Evolutionary conservation across 1,284 basidiomycete species (phyloP), one percentile per base, ranked within the genome.

Genomic region (Blastosporella zonata): DNA sequence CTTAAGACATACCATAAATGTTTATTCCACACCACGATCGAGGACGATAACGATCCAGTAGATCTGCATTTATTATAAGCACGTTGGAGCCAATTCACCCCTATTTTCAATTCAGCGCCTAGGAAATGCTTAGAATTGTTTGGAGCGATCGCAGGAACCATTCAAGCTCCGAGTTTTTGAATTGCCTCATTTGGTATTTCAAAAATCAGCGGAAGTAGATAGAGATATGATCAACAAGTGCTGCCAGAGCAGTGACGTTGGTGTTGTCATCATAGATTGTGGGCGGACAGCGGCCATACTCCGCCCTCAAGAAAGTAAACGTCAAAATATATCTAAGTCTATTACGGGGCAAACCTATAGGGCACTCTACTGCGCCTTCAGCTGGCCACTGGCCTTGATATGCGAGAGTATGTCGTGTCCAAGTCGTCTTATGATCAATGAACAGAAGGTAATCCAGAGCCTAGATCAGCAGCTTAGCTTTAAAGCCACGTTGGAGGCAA

Each of bases 361-460:
- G 6, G 17, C 31, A 29, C 43, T 57, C 43, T 50, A 59, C 45
- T 54, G 49, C 29, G 39, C 45, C 52, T 59, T 59, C 38, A 47
- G 49, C 22, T 46, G 38, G 23, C 39, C 50, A 37, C 46, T 51
- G 13, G 34, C 52, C 48, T 52, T 46, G 12, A 57, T 53, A 17
- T 39, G 54, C 22, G 49, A 49, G 43, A 38, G 34, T 37, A 72
- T 68, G 49, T 72, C 69, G 31, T 55, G 60, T n/a, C 68, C 68
- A 3, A 72, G 56, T 23, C 61, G 61, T 53, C 58, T 59, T 53
- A 70, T 66, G 46, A 75, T 71, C 40, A 67, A 58, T 37, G 59
- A 52, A 9, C 71, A 71, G 50, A 74, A 59, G 31, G 68, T 56
- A 35, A 74, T 59, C 74, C 74, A 77, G 20, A 70, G 39, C 28